Conservation (phyloP, 1,139 yeast species). For the Pichia sp. region DNA sequence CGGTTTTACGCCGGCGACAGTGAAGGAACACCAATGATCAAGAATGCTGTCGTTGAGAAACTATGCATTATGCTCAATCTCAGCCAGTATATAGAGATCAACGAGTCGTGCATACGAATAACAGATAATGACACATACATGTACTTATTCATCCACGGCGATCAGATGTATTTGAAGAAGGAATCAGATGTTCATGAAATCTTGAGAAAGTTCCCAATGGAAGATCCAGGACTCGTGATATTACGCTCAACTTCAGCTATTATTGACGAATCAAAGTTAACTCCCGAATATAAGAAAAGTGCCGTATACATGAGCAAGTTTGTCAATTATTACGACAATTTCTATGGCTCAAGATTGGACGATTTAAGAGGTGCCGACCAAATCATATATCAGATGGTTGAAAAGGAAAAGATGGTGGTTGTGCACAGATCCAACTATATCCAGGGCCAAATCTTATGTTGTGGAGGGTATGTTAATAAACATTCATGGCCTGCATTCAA, state of each 20-base stretch:
- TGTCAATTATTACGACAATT: neutral
- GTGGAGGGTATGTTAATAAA: constrained; percentile 12
- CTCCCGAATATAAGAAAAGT: neutral
- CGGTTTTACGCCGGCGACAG: constrained; percentile 25
- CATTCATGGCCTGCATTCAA: neutral
- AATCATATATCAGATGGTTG: constrained; percentile 6
- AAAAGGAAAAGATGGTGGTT: constrained; percentile 4
- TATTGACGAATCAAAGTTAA: too few relatives aligned
- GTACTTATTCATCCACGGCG: constrained; percentile 6
- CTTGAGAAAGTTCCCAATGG: constrained; percentile 5
- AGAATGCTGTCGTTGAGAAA: constrained; percentile 17
- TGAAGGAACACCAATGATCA: constrained; percentile 9
- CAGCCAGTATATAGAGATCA: constrained; percentile 4
- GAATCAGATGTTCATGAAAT: constrained; percentile 9
- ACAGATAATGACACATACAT: neutral
- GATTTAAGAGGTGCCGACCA: constrained; percentile 11
- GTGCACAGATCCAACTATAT: constrained; percentile 9
- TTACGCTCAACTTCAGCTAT: neutral
- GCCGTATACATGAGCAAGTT: constrained; percentile 1
- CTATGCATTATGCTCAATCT: constrained; percentile 11
- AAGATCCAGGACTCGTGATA: neutral
- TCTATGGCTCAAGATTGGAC: constrained; percentile 7
- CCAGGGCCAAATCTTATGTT: constrained; percentile 14
- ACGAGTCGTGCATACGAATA: constrained; percentile 11
- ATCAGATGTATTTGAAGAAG: constrained; percentile 7